Conservation (phyloP, 1,284 basidiomycete species). For the Rhizopogon hawkerae region DNA sequence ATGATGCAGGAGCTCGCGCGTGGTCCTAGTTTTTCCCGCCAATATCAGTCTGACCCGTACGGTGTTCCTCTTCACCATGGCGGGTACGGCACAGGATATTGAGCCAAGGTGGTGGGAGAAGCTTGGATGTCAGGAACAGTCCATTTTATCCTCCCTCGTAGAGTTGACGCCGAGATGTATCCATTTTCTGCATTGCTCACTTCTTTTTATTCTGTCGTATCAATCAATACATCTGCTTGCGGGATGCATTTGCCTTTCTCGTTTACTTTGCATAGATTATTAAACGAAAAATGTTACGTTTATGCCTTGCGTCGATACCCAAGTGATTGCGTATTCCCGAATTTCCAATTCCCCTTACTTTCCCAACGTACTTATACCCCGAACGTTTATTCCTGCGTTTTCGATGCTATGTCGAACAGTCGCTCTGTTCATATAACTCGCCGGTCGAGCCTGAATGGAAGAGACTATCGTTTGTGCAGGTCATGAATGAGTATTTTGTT, state of each 20-base stretch:
- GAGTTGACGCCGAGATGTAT: neutral
- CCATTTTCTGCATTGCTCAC: neutral
- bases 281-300: constrained; percentile 8
- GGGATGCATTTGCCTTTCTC: constrained; percentile 20
- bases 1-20: constrained; percentile 52
- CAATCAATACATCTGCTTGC: constrained; percentile 20
- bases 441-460: constrained; percentile 6
- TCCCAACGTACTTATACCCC: constrained; percentile 6
- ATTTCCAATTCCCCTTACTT: neutral
- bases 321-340: neutral
- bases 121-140: neutral
- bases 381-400: neutral
- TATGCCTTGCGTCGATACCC: constrained; percentile 20
- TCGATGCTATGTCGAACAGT: constrained; percentile 6
- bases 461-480: constrained; percentile 2
- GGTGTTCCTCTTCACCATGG: constrained; percentile 53
- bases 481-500: constrained; percentile 1
- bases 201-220: neutral
- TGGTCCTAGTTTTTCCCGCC: constrained; percentile 36
- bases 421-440: constrained; percentile 3
- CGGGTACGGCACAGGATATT: constrained; percentile 32
- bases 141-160: neutral
- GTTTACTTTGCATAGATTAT: neutral
- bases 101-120: neutral
- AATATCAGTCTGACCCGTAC: constrained; percentile 40